These are phyloP conservation scores for rapeseed (Brassica napus) DNA, from an alignment of 345 rosid species.

Conservation along the genomic window DNA sequence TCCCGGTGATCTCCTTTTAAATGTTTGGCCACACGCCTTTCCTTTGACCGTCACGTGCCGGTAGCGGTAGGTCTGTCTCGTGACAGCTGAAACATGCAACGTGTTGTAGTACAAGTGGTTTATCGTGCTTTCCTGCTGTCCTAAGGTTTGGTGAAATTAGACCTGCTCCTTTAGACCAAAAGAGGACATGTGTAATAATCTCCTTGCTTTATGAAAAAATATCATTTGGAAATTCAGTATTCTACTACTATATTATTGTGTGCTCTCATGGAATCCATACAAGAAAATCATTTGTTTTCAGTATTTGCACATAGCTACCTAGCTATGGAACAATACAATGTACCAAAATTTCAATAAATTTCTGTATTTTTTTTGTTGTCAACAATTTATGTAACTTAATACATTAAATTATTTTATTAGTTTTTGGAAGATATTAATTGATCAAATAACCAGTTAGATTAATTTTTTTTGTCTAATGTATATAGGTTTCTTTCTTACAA, in stretches of 20 bases:
- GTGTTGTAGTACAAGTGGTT: constrained; percentile 6
- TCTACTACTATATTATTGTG: not conserved
- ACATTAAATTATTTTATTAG: no score
- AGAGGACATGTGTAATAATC: constrained; percentile 38
- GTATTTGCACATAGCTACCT: constrained; percentile 17
- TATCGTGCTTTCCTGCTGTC: constrained; percentile 32
- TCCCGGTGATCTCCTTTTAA: constrained; percentile 31
- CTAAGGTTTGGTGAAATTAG: not conserved
- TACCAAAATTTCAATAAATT: no score
- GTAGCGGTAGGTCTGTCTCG: constrained; percentile 29
- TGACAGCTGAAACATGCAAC: constrained; percentile 33
- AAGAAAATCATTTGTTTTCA: constrained; percentile 12
- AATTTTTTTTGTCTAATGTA: no score
- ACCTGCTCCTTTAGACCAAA: constrained; percentile 17
- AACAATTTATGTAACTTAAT: no score
- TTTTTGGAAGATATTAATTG: no score
- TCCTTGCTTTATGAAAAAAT: constrained; percentile 9
- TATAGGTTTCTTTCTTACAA: no score
- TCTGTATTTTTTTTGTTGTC: no score
- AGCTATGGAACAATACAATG: not conserved
- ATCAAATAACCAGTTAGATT: no score
- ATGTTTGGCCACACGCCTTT: constrained; percentile 16
- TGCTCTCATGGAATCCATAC: constrained; percentile 2
- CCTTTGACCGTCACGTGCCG: constrained; percentile 28
- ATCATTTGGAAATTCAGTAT: constrained; percentile 3